Evolutionary conservation across 31 red algal species (phyloP).

Genomic region (Porphyra umbilicalis): DNA sequence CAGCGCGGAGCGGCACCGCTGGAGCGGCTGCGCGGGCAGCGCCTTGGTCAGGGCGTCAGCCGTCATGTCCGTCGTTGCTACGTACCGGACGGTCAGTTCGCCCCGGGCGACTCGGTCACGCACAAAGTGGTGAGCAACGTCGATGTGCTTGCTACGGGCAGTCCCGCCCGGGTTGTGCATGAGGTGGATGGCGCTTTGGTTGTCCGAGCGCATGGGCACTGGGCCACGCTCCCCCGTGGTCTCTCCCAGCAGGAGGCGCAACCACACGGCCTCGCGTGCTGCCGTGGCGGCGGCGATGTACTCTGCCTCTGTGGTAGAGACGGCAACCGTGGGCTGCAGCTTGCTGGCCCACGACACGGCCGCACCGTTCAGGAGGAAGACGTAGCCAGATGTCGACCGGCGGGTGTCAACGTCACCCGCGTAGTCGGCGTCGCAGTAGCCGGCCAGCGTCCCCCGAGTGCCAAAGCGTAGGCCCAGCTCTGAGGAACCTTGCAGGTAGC

Average conservation of each 20-base stretch:
- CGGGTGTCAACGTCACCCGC: constrained; percentile 10
- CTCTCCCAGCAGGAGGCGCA: not conserved
- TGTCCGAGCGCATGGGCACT: no score
- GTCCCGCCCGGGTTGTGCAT: no score
- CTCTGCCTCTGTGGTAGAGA: constrained; percentile 35
- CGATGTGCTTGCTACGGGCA: no score
- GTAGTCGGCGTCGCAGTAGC: constrained; percentile 7
- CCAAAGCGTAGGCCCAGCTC: not conserved
- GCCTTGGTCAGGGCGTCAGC: no score
- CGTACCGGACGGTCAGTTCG: no score
- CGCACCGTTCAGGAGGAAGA: constrained; percentile 1
- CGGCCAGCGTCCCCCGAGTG: not conserved
- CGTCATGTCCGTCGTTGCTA: no score
- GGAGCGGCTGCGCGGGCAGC: no score
- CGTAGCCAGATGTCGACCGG: constrained; percentile 3
- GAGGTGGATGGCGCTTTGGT: no score
- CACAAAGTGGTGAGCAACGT: no score
- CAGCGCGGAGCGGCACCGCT: no score
- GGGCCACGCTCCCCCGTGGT: no score
- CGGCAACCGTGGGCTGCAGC: constrained; percentile 10
- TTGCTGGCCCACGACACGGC: constrained; percentile 13
- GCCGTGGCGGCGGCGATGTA: constrained; percentile 21
- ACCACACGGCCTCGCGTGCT: constrained; percentile 4
- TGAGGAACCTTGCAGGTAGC: not conserved
- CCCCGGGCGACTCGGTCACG: no score